Conservation (phyloP, 208 protist species). For the Phytomonas francai region DNA sequence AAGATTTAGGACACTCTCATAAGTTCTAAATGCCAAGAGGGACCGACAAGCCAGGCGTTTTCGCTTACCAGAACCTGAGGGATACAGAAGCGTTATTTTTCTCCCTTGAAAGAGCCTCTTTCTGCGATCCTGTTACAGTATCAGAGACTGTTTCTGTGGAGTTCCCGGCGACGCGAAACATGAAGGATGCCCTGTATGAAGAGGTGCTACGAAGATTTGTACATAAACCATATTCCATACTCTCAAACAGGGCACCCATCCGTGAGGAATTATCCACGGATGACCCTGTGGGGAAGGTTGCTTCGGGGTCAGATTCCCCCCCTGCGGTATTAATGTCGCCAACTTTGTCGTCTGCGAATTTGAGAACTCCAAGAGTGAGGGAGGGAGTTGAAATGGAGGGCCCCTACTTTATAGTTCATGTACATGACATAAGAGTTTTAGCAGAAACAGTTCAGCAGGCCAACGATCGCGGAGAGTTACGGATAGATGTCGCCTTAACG, state of each 20-base stretch:
- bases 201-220: neutral
- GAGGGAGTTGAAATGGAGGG: neutral
- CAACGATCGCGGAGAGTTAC: constrained; percentile 35
- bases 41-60: neutral
- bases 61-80: neutral
- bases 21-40: neutral
- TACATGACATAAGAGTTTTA: constrained; percentile 28
- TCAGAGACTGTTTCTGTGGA: neutral
- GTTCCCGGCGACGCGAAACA: neutral
- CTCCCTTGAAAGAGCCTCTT: neutral
- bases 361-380: constrained; percentile 1
- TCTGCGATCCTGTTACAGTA: neutral
- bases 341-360: neutral
- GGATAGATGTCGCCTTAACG: constrained; percentile 26
- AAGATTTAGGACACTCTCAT: neutral
- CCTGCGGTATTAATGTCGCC: neutral
- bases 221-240: neutral
- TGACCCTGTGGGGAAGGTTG: neutral
- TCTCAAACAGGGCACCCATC: neutral
- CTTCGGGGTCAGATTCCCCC: neutral
- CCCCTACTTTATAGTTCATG: constrained; percentile 25
- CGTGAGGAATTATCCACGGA: neutral
- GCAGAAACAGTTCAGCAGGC: constrained; percentile 34
- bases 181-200: neutral
- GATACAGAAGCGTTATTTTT: neutral